Evolutionary conservation across 257 asterid genomes (phyloP).

Genomic region (Solanum peruvianum): DNA sequence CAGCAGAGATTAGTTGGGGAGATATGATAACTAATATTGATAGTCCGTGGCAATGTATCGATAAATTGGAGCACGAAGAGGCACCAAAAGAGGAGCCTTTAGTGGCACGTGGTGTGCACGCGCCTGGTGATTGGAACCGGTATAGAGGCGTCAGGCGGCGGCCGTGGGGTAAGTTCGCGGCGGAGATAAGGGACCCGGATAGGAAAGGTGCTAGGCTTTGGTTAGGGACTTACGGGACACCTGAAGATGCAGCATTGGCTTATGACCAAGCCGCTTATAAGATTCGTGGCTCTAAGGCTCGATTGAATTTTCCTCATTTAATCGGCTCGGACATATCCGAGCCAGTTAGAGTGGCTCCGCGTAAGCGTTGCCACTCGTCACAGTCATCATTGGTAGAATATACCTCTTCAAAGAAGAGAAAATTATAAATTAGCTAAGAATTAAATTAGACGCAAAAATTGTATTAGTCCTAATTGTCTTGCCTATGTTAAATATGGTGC

Average conservation of each 20-base stretch:
- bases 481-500: too few relatives aligned
- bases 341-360: constrained; percentile 15
- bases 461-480: not conserved
- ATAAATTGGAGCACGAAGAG: not conserved
- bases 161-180: constrained; percentile 50
- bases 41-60: not conserved
- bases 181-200: constrained; percentile 35
- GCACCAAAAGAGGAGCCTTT: not conserved
- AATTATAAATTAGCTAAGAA: not conserved
- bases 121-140: constrained; percentile 22
- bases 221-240: constrained; percentile 46
- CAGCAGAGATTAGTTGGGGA: not conserved
- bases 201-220: constrained; percentile 33
- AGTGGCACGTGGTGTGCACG: not conserved
- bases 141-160: constrained; percentile 41
- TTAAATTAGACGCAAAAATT: not conserved
- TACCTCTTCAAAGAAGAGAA: not conserved
- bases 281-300: constrained; percentile 29
- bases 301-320: constrained; percentile 35
- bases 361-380: not conserved
- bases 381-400: not conserved
- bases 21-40: not conserved
- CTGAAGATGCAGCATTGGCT: constrained; percentile 53
- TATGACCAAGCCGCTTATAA: constrained; percentile 31
- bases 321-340: constrained; percentile 18